These are phyloP conservation scores for Chlorella sp. DNA, from an alignment of 139 green algal species.

Conservation along the genomic window DNA sequence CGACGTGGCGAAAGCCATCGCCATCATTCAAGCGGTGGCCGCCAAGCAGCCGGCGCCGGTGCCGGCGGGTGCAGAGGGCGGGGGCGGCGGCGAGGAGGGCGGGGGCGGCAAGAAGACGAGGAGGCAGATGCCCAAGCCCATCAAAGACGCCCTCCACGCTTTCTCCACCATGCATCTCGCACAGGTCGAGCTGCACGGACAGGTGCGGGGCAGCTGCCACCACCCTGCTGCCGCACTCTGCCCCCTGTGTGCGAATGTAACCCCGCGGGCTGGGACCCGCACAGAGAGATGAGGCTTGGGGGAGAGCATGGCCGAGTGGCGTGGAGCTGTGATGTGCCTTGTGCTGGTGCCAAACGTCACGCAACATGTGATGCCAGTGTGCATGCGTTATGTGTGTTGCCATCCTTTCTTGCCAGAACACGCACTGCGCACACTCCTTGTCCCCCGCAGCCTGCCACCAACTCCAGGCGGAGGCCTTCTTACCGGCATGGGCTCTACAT, in stretches of 20 bases:
- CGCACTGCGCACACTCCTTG: too few species aligned
- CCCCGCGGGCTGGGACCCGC: too few species aligned
- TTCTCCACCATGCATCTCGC: not conserved
- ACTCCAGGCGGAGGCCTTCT: too few species aligned
- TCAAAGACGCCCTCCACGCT: not conserved
- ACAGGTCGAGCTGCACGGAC: not conserved
- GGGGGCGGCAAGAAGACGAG: conserved; percentile 9
- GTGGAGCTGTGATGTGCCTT: too few species aligned
- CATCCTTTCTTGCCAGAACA: too few species aligned
- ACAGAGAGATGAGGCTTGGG: too few species aligned
- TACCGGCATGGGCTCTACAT: too few species aligned
- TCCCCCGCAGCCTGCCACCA: too few species aligned
- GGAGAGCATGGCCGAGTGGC: too few species aligned
- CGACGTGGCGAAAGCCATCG: conserved; percentile 19
- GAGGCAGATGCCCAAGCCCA: conserved; percentile 2
- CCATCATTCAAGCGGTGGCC: not conserved
- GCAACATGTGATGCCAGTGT: not conserved
- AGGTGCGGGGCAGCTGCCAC: not conserved
- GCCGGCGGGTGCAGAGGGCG: not conserved
- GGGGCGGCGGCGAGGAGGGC: not conserved
- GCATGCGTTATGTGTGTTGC: not conserved
- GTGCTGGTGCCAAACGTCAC: too few species aligned
- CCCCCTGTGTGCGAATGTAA: too few species aligned
- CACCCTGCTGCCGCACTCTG: not conserved
- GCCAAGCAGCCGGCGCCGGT: not conserved